These are phyloP conservation scores for Cubamyces sp. DNA, from an alignment of 768 basidiomycete species.

Conservation along the genomic window DNA sequence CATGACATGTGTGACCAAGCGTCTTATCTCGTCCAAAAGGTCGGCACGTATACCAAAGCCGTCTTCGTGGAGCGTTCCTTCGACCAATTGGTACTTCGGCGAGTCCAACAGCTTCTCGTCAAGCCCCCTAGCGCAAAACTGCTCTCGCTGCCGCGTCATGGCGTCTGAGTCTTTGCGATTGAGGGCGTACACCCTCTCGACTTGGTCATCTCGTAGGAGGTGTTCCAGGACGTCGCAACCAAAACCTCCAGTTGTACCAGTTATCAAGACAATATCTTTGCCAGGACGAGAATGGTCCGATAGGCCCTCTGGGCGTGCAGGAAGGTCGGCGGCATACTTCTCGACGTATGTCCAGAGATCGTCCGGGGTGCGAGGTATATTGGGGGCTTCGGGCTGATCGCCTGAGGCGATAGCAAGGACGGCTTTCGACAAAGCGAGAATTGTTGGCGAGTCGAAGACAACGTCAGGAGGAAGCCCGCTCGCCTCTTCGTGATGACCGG, in stretches of 20 bases:
- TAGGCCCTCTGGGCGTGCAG: slow-evolving; percentile 1
- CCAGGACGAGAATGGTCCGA: neutral
- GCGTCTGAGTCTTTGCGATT: slow-evolving; percentile 21
- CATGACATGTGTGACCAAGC: neutral
- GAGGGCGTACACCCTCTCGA: slow-evolving; percentile 30
- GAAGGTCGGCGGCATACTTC: slow-evolving; percentile 2
- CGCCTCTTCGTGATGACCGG: neutral
- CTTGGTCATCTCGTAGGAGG: slow-evolving; percentile 11
- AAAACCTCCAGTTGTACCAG: slow-evolving; percentile 14
- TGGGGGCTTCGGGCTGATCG: neutral
- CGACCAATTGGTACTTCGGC: slow-evolving; percentile 39
- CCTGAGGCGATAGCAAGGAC: neutral
- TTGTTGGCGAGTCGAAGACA: slow-evolving; percentile 13
- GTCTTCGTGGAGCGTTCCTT: slow-evolving; percentile 30
- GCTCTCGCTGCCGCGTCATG: slow-evolving; percentile 32
- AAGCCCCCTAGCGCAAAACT: slow-evolving; percentile 38
- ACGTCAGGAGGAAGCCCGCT: neutral
- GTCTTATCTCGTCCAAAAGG: slow-evolving; percentile 12
- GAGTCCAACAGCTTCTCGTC: slow-evolving; percentile 33
- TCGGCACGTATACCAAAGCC: slow-evolving; percentile 22
- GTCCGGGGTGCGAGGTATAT: neutral
- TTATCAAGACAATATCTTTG: slow-evolving; percentile 20
- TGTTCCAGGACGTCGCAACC: slow-evolving; percentile 16
- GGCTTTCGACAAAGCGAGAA: neutral
- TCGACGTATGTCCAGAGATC: slow-evolving; percentile 5